Base-by-base conservation (phyloP, 176 grass and related monocot species). In the barley (Hordeum vulgare) region DNA sequence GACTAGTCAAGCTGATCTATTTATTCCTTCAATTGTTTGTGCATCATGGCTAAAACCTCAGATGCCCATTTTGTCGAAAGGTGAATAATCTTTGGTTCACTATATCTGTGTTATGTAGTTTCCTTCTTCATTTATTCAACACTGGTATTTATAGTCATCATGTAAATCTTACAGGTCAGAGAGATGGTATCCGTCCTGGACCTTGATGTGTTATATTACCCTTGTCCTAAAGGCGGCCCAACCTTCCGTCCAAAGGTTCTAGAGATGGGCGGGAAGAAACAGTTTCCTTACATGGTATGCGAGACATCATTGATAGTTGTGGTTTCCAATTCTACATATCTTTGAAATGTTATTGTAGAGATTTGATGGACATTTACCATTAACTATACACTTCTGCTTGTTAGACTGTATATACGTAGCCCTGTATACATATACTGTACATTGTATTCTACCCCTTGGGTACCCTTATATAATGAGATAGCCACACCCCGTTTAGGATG, bases 231-330 rank as follows among this genome's bases (percentile, higher is more conserved):
- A 88, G 90, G 93, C 54, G 85, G 96, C 45, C 96, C 96, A 11
- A 98, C 88, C n/a, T 95, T 98, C 84, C 93, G 96, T 69, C 90
- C 85, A 14, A 98, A 93, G 84, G 89, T 91, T 73, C 53, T 88
- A 44, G 85, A 95, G 33, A 88, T 98, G 92, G 96, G 96, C 68
- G 93, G 96, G 80, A 98, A 98, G 75, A 81, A 92, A 86, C 96
- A 95, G 47, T 98, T 98, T 70, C 96, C 96, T 85, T 98, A 98
- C 83, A 98, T 98, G 93, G 96, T 98, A 79, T 53, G 82, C 62
- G 24, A 79, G 3, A 15, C 7, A 37, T 85, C 57, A 11, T 54
- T 54, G 51, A 54, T 54, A 18, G 18, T 54, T 47, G 26, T 8
- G 9, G 2, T 1, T 35, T 58, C 76, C 8, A n/a, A 3, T 27